Base-by-base conservation (phyloP, 2,329 filamentous ascomycete species). In the Amauroascus verrucosus region DNA sequence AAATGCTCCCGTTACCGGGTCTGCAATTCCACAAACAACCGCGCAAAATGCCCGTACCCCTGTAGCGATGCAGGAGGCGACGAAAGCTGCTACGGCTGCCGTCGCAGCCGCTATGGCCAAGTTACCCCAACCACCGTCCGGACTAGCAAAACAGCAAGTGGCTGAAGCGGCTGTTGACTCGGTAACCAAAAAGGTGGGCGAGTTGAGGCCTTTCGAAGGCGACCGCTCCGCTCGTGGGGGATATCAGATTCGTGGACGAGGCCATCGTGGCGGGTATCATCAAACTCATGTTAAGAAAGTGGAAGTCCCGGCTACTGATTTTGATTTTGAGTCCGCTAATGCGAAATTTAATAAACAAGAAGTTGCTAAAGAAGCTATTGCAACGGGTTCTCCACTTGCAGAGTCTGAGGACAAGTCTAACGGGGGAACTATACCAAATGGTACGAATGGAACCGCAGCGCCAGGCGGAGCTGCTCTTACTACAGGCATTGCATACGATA, bases 301-400 rank as follows among this genome's bases (percentile, higher is more conserved):
- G 30, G 90, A 95, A 51, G 87, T 98, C 2, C 93, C 93, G 0
- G 81, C 85, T 46, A 83, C 87, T 1, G 93, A 97, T 65, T 98
- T 90, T 62, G 91, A 98, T 65, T 98, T 98, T 64, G 86, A 85
- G 61, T 80, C 79, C 14, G 78, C 86, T 26, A 95, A 95, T 66
- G 86, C 86, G 47, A 93, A 90, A 68, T 94, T 94, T 74, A 91
- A 88, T 74, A 85, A 94, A 72, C 82, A 88, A 62, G 86, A 91
- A 61, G 69, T 95, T 44, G 85, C 87, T 37, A 95, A 95, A 72
- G 88, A 96, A 68, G 89, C 87, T 3, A 88, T 89, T 65, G 85
- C 86, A 20, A 80, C 78, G 38, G 82, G 85, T n/a, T 85, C 86
- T 7, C 86, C 88, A 4, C 63, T 78, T n/a, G 70, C 71, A 11